Base-by-base conservation (phyloP, 2,329 filamentous ascomycete species). In the Fusarium chlamydosporum region DNA sequence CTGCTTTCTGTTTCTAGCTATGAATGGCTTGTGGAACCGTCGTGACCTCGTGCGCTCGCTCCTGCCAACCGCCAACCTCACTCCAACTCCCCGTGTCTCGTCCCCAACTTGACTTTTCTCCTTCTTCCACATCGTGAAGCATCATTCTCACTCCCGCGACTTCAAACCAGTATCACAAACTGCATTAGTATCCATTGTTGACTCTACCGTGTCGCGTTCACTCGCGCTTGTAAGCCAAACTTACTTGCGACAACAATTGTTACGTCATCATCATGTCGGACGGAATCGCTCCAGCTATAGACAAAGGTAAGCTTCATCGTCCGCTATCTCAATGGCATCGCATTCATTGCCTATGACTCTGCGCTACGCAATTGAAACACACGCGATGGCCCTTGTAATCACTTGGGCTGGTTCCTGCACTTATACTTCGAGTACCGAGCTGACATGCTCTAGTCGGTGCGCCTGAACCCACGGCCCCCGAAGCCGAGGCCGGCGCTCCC, bases 211-310 rank as follows among this genome's bases (percentile, higher is more conserved):
- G 35, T 57, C 63, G 56, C 53, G 56, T 61, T 54, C 27, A 65
- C 65, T 52, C 40, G 46, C 56, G 33, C 50, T 47, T 65, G 37
- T 59, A 71, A 69, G 57, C 57, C 34, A 71, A 60, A 67, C 41
- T 64, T 56, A 52, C 53, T 35, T 55, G 64, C 71, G 66, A 68
- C 67, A 56, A 38, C 62, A 56, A 41, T 60, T 69, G 72, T 77
- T 77, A 77, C 76, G 73, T 77, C 74, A 76, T 75, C 76, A 63
- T 54, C 72, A 79, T 79, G 77, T 72, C 77, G 60, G 76, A 79
- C 76, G 74, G 72, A 68, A 75, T 75, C 63, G 72, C 75, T 56
- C 74, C 75, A 68, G 76, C 77, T 65, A 72, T 78, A 72, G 76
- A 76, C 72, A 78, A 77, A 79, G 77, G 77, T 79, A 76, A 65